These are phyloP conservation scores for Candida montana DNA, from an alignment of 805 yeast species.

Conservation along the genomic window DNA sequence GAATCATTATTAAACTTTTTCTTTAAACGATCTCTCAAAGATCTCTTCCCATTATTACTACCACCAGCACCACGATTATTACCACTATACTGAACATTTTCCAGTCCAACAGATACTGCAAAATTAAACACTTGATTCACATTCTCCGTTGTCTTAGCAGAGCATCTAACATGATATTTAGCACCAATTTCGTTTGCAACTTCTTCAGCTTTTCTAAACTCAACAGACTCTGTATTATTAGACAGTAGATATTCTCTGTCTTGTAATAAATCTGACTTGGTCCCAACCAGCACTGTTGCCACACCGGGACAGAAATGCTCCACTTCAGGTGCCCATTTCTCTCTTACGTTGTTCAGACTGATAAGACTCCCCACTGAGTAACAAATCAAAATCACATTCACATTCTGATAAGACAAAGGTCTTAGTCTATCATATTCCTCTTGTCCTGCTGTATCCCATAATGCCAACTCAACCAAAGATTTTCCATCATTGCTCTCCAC, in stretches of 20 bases:
- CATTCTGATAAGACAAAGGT: constrained; percentile 76
- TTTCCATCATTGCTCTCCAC: constrained; percentile 44
- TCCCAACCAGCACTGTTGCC: constrained; percentile 77
- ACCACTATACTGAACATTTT: no score
- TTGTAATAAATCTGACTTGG: constrained; percentile 59
- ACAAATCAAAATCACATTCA: constrained; percentile 68
- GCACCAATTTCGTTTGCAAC: constrained; percentile 62
- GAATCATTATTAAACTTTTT: background rate
- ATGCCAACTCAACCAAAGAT: constrained; percentile 58
- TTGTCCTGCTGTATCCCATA: constrained; percentile 92
- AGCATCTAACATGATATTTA: constrained; percentile 68
- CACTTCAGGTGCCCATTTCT: constrained; percentile 86
- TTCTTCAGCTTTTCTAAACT: constrained; percentile 27
- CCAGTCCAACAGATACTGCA: constrained; percentile 35
- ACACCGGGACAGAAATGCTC: constrained; percentile 74
- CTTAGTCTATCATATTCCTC: constrained; percentile 79
- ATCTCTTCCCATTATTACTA: background rate
- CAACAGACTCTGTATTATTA: constrained; percentile 35
- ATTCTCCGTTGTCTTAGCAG: constrained; percentile 66
- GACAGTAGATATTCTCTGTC: constrained; percentile 1
- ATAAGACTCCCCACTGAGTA: constrained; percentile 60
- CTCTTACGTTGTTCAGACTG: constrained; percentile 67
- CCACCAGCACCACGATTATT: no score
- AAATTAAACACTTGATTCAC: constrained; percentile 62
- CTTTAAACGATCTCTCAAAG: constrained; percentile 4